A percentile compares a stretch with the other conserved stretches of the same genome.
These are phyloP conservation scores for Globisporangium takayamanum DNA, from an alignment of 352 stramenopile species.

Conservation along the genomic window DNA sequence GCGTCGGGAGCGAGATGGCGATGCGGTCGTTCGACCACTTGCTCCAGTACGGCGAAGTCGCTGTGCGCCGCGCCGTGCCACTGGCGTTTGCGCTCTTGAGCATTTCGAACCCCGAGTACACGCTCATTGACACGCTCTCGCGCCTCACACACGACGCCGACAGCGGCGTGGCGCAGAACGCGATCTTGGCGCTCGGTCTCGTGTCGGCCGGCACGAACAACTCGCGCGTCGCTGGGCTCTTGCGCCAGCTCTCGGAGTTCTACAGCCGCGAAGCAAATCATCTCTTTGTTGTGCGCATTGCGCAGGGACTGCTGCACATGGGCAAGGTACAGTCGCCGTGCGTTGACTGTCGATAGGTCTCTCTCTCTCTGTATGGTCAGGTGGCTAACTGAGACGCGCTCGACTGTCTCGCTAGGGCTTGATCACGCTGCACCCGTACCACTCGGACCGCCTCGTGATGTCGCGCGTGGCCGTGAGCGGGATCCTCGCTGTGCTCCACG, in stretches of 20 bases:
- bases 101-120: constrained; percentile 97
- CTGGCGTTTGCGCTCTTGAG: constrained; percentile 95
- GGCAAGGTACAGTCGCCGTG: constrained; percentile 78
- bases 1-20: constrained; percentile 96
- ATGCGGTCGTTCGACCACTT: constrained; percentile 98
- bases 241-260: constrained; percentile 97
- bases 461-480: constrained; percentile 91
- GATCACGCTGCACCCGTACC: constrained; percentile 96
- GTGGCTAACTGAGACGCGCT: not conserved
- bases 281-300: constrained; percentile 98
- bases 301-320: constrained; percentile 98
- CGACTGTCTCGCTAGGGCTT: constrained; percentile 67
- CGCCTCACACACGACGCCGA: constrained; percentile 98
- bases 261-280: constrained; percentile 97
- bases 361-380: not conserved
- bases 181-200: constrained; percentile 96
- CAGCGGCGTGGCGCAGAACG: constrained; percentile 94
- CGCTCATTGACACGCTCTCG: constrained; percentile 94
- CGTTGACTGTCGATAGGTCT: not conserved
- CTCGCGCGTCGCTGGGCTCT: constrained; percentile 95
- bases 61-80: constrained; percentile 95
- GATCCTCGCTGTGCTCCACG: constrained; percentile 94
- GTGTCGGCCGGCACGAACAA: constrained; percentile 99
- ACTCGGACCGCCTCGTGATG: constrained; percentile 93
- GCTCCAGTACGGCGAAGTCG: constrained; percentile 98